phyloP scores from a whole-genome alignment of 2,329 filamentous ascomycete species.

The Cadophora malorum region DNA sequence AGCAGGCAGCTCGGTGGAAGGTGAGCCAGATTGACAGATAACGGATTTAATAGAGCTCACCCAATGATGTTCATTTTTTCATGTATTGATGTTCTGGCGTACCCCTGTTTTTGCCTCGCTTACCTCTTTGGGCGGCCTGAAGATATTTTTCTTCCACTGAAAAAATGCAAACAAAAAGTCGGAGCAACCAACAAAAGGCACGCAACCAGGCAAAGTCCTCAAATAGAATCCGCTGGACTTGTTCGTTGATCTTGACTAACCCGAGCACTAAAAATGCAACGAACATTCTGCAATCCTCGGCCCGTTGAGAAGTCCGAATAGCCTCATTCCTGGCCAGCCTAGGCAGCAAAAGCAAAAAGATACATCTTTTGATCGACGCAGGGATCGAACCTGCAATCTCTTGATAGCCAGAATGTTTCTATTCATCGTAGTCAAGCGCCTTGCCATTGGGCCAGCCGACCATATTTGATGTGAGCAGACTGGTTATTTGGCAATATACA shows the following conservation, averaged over 20 bases:
- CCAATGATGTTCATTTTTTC: too few species aligned
- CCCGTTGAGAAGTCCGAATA: neutral
- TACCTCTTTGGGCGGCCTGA: neutral
- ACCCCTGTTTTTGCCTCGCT: slow-evolving; percentile 3
- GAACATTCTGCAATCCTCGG: neutral
- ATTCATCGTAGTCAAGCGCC: slow-evolving; percentile 55
- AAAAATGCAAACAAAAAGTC: neutral
- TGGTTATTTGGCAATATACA: neutral
- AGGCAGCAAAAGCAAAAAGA: neutral
- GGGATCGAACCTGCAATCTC: slow-evolving; percentile 56
- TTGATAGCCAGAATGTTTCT: slow-evolving; percentile 46
- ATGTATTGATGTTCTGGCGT: neutral
- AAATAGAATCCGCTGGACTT: neutral
- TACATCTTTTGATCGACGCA: slow-evolving; percentile 40
- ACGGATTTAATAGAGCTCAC: too few species aligned
- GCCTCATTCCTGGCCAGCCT: neutral
- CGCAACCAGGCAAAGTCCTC: neutral
- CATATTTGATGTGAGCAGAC: neutral
- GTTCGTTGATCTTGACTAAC: too few species aligned
- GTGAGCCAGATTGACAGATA: too few species aligned
- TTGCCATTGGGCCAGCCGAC: slow-evolving; percentile 54
- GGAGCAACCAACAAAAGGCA: neutral
- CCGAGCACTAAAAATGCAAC: neutral
- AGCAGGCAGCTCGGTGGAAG: neutral
- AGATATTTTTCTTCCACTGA: slow-evolving; percentile 1